These are phyloP conservation scores for Pseudotulostoma volvatum DNA, from an alignment of 495 filamentous ascomycete genomes.

Conservation along the genomic window DNA sequence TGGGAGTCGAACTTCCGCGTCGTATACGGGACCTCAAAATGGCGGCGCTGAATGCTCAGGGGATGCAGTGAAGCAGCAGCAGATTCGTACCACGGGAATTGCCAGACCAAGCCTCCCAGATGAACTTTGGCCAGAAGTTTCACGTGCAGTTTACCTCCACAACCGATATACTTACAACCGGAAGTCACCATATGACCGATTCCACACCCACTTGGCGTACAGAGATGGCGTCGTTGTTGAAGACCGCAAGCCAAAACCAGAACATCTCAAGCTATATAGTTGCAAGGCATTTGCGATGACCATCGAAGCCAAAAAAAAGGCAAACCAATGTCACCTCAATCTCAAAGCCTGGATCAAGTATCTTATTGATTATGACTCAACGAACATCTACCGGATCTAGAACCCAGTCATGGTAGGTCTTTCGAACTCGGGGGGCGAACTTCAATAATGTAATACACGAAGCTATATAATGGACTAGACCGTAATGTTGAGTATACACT, in stretches of 20 bases:
- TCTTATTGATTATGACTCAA: constrained; percentile 14
- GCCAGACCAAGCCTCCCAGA: background rate
- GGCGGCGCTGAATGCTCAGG: constrained; percentile 1
- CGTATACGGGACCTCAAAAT: background rate
- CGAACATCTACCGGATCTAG: constrained; percentile 17
- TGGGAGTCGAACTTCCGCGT: background rate
- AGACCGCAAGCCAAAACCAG: constrained; percentile 5
- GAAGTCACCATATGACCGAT: constrained; percentile 2
- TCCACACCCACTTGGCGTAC: background rate
- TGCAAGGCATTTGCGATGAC: constrained; percentile 9
- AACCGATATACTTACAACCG: constrained; percentile 2
- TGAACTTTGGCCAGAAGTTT: constrained; percentile 2
- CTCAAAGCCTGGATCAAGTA: constrained; percentile 14
- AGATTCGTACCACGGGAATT: constrained; percentile 1
- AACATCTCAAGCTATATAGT: constrained; percentile 2
- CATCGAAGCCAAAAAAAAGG: constrained; percentile 4
- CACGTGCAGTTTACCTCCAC: constrained; percentile 2
- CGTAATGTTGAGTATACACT: no score
- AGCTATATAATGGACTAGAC: no score
- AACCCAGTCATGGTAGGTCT: constrained; percentile 3
- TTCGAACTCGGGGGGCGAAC: constrained; percentile 1
- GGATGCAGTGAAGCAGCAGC: background rate
- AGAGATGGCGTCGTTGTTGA: background rate
- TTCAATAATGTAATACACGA: no score
- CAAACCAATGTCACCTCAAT: constrained; percentile 6